Conservation (phyloP, 2,329 filamentous ascomycete genomes). For the Sporothrix schenckii region DNA sequence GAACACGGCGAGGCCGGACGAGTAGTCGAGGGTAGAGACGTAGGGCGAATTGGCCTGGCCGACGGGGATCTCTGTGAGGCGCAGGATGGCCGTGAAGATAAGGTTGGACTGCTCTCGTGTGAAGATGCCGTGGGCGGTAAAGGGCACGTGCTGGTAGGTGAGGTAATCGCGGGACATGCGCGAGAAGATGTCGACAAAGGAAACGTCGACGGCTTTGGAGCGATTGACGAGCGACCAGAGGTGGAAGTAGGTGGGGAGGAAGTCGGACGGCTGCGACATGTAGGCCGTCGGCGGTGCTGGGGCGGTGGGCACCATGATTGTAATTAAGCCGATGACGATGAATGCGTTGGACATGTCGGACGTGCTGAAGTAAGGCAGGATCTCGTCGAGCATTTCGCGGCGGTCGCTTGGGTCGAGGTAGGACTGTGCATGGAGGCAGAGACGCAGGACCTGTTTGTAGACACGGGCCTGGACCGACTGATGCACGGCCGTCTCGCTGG, state of each 20-base stretch:
- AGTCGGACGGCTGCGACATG: slow-evolving; percentile 83
- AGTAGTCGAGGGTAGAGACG: slow-evolving; percentile 74
- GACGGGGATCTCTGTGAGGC: slow-evolving; percentile 92
- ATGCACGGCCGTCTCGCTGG: slow-evolving; percentile 74
- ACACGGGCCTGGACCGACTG: slow-evolving; percentile 59
- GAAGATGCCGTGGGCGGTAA: slow-evolving; percentile 86
- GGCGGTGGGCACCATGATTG: slow-evolving; percentile 82
- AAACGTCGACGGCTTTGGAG: slow-evolving; percentile 82
- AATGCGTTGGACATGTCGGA: slow-evolving; percentile 91
- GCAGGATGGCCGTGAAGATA: slow-evolving; percentile 87
- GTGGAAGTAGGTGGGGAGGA: slow-evolving; percentile 93
- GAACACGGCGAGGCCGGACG: slow-evolving; percentile 79
- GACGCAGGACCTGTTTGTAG: slow-evolving; percentile 73
- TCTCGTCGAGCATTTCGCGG: slow-evolving; percentile 76
- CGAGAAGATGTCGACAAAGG: slow-evolving; percentile 88
- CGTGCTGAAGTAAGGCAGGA: slow-evolving; percentile 86
- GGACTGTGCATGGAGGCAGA: slow-evolving; percentile 85
- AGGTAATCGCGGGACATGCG: slow-evolving; percentile 83
- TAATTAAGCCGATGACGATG: slow-evolving; percentile 85
- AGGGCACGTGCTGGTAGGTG: slow-evolving; percentile 72
- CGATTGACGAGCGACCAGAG: slow-evolving; percentile 92
- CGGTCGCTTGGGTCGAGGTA: slow-evolving; percentile 92
- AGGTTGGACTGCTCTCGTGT: slow-evolving; percentile 88
- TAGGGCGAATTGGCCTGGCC: slow-evolving; percentile 95
- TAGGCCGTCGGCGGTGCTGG: slow-evolving; percentile 71